These are phyloP conservation scores for Plectosphaerella sp. DNA, from an alignment of 2,329 filamentous ascomycete species.

Conservation along the genomic window DNA sequence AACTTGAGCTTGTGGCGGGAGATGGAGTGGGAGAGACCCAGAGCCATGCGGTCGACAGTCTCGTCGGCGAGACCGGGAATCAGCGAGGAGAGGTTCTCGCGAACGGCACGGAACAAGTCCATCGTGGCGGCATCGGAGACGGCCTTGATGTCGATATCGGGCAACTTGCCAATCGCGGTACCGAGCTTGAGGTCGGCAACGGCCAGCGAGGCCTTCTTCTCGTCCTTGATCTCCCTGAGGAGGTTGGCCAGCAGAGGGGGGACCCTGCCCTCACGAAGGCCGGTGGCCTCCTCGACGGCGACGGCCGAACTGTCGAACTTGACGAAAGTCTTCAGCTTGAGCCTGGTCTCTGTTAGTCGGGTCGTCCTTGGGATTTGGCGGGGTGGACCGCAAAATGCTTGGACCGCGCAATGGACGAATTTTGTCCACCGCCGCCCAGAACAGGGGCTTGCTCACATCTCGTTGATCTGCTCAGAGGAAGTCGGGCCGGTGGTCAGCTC, in stretches of 20 bases:
- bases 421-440: not conserved
- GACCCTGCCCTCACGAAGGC: constrained; percentile 83
- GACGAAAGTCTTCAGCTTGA: constrained; percentile 95
- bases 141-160: constrained; percentile 76
- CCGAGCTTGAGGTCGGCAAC: constrained; percentile 92
- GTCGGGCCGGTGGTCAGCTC: constrained; percentile 70
- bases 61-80: constrained; percentile 83
- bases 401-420: no score
- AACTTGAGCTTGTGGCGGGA: constrained; percentile 98
- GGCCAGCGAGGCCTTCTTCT: constrained; percentile 93
- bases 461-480: constrained; percentile 78
- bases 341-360: constrained; percentile 38
- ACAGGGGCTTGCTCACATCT: constrained; percentile 59
- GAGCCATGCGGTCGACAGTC: constrained; percentile 88
- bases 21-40: constrained; percentile 95
- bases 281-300: constrained; percentile 85
- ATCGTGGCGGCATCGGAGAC: constrained; percentile 75
- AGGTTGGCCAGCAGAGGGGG: constrained; percentile 79
- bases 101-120: constrained; percentile 92
- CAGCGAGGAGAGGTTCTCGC: constrained; percentile 82
- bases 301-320: constrained; percentile 94
- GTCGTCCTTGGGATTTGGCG: not conserved
- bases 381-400: constrained; percentile 8
- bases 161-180: constrained; percentile 87
- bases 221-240: constrained; percentile 87